These are phyloP conservation scores for Hibiscus syriacus DNA, from an alignment of 345 rosid genomes.

Conservation along the genomic window DNA sequence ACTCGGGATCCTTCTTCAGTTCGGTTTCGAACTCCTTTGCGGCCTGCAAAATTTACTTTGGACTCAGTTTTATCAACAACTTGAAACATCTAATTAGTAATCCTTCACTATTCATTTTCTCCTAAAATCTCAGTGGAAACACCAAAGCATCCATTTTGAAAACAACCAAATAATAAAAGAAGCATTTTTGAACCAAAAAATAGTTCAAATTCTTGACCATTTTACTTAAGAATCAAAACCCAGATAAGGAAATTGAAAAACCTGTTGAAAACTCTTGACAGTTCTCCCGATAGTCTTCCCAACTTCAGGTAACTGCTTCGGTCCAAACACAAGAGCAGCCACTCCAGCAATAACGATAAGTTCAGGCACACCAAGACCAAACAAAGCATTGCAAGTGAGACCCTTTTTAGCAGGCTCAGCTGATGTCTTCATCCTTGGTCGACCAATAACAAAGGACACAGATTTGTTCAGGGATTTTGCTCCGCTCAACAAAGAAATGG, in stretches of 20 bases:
- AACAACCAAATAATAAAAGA: not conserved
- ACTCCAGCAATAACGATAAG: conserved; percentile 94
- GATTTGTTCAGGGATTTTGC: conserved; percentile 21
- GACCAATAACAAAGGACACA: conserved; percentile 30
- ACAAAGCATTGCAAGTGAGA: conserved; percentile 66
- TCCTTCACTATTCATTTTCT: not conserved
- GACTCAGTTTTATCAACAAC: not conserved
- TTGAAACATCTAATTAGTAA: too few relatives aligned
- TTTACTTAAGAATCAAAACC: conserved; percentile 8
- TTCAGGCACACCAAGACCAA: conserved; percentile 94
- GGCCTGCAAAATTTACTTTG: conserved; percentile 48
- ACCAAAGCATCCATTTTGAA: not conserved
- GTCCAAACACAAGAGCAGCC: conserved; percentile 86
- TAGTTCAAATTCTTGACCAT: not conserved
- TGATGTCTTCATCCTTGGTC: conserved; percentile 26
- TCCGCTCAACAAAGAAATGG: conserved; percentile 8
- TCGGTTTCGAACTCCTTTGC: conserved; percentile 94
- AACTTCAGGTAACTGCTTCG: conserved; percentile 91
- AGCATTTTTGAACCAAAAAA: not conserved
- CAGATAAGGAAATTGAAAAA: conserved; percentile 17
- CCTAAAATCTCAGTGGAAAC: not conserved
- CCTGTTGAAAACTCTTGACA: conserved; percentile 95
- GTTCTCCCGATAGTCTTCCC: conserved; percentile 94
- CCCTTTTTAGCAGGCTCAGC: conserved; percentile 33
- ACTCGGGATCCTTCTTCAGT: conserved; percentile 77